Conservation (phyloP, 768 basidiomycete genomes). For the Tulasnella sp. region DNA sequence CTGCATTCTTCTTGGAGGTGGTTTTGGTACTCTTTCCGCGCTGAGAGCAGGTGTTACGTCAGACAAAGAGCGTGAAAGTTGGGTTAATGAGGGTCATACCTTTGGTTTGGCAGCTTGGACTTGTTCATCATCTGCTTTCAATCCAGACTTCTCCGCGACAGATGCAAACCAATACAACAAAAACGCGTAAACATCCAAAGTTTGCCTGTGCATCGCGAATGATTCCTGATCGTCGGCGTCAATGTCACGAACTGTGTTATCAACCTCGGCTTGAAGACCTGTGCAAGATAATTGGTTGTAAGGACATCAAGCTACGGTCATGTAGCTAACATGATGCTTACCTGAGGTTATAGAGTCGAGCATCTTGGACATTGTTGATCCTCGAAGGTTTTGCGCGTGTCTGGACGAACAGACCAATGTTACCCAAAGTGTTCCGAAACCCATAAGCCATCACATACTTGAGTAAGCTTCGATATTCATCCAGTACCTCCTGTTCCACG, state of each 20-base stretch:
- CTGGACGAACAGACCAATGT: constrained; percentile 15
- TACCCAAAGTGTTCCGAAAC: constrained; percentile 8
- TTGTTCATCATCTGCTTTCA: constrained; percentile 36
- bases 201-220: constrained; percentile 47
- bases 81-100: constrained; percentile 7
- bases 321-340: background rate
- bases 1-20: constrained; percentile 27
- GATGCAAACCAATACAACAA: constrained; percentile 82
- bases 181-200: constrained; percentile 87
- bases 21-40: constrained; percentile 32
- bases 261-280: constrained; percentile 54
- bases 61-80: background rate
- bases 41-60: constrained; percentile 30
- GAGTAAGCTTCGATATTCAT: constrained; percentile 68
- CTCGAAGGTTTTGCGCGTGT: constrained; percentile 46
- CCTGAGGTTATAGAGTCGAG: constrained; percentile 74
- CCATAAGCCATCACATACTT: constrained; percentile 32
- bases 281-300: constrained; percentile 11
- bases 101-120: constrained; percentile 29
- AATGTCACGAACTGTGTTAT: constrained; percentile 53
- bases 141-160: constrained; percentile 65
- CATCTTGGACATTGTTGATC: constrained; percentile 63
- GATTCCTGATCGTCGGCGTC: constrained; percentile 47
- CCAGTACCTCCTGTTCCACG: constrained; percentile 53
- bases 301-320: background rate